Conservation (phyloP, 371 early-diverging fungal species). For the Lichtheimia hyalospora region DNA sequence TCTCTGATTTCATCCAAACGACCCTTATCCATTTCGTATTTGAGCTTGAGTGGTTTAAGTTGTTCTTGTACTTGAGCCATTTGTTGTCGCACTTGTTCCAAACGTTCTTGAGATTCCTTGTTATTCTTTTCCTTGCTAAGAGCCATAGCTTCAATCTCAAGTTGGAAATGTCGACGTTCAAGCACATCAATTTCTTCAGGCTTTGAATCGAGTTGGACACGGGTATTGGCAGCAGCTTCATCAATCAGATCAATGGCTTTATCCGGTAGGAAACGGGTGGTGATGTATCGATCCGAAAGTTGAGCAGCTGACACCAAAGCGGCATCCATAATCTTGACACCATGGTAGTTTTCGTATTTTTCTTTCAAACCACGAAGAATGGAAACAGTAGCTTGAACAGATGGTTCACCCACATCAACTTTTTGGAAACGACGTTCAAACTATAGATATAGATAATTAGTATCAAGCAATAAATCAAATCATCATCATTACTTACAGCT, state of each 20-base stretch:
- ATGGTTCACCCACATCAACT: constrained; percentile 81
- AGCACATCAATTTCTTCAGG: constrained; percentile 95
- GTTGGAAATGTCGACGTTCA: constrained; percentile 86
- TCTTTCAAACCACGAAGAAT: constrained; percentile 87
- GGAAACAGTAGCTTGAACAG: constrained; percentile 79
- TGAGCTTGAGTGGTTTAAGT: constrained; percentile 84
- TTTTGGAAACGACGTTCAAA: constrained; percentile 91
- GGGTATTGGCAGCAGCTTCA: constrained; percentile 94
- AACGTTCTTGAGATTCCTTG: constrained; percentile 73
- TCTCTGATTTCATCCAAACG: constrained; percentile 86
- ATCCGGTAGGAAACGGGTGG: constrained; percentile 75
- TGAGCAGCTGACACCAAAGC: constrained; percentile 83
- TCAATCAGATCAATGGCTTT: constrained; percentile 90
- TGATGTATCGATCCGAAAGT: constrained; percentile 78
- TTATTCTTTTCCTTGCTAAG: constrained; percentile 90
- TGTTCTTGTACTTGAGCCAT: constrained; percentile 82
- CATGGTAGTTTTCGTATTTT: constrained; percentile 84
- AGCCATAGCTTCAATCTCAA: constrained; percentile 95
- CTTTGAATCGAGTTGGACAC: constrained; percentile 94
- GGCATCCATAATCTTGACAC: constrained; percentile 80
- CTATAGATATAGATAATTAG: background rate
- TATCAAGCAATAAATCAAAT: too few relatives aligned
- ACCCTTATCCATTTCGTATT: constrained; percentile 83
- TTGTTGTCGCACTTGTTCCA: constrained; percentile 80
- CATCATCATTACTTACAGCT: constrained; percentile 37